Evolutionary conservation across 768 basidiomycete species (phyloP), one percentile per base, ranked within the genome.

Genomic region (Naganishia friedmannii): DNA sequence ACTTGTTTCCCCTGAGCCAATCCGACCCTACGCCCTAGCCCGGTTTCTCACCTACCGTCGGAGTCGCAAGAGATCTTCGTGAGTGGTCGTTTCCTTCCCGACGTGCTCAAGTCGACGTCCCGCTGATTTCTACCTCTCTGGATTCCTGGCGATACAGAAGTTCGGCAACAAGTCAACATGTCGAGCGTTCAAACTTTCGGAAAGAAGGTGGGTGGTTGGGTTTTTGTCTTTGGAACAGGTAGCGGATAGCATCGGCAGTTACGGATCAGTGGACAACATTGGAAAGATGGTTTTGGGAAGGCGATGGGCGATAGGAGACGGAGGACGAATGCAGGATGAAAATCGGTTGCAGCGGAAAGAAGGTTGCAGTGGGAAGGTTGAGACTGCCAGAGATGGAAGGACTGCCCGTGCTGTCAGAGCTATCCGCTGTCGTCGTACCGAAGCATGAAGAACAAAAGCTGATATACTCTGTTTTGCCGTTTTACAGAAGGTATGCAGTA

Each of bases 141-240:
- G 53, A 70, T 39, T 32, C 42, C 65, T 32, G 51, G 48, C 26
- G n/a, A 28, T 45, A 42, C 39, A 63, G 60, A 63, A 63, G 60
- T 63, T 58, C 60, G 60, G 60, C 60, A 63, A 23, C 8, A 55
- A 42, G 39, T 66, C 58, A 78, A 73, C 70, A 82, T 82, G 80
- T 81, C 82, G 70, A 92, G 94, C 85, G 95, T 98, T 76, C 95
- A 97, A 83, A 95, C 92, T 73, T 98, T 98, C 85, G 95, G 95
- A 84, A 98, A 98, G 92, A 98, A 98, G 89, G 69, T 70, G 29
- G 53, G 69, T 70, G 45, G 53, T n/a, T 10, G 34, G 21, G 12
- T 51, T 13, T n/a, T 58, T 12, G 15, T 28, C 39, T 12, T 26
- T 23, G 6, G 57, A 4, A 23, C 31, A 37, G 39, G 21, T 7